phyloP scores from a whole-genome alignment of 2,329 filamentous ascomycete species.

The Colletotrichum endophyticum region DNA sequence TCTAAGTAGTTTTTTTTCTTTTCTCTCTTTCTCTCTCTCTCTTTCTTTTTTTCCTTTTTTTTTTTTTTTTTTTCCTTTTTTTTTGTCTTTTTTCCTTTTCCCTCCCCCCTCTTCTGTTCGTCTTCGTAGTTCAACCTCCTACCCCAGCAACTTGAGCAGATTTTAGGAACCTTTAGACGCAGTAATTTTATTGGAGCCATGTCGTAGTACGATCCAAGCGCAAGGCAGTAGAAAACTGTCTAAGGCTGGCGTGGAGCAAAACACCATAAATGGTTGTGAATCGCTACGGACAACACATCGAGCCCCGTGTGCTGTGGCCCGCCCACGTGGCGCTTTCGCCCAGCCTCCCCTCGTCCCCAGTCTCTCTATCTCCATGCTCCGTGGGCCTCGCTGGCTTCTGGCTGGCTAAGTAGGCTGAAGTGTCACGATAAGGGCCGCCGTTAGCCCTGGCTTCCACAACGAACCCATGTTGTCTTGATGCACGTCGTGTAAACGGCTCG shows the following conservation, averaged over 20 bases:
- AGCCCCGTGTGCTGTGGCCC: background rate
- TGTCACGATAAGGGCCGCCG: background rate
- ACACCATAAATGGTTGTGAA: background rate
- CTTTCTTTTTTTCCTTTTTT: too few relatives aligned
- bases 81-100: too few relatives aligned
- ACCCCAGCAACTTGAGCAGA: background rate
- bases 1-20: background rate
- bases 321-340: slow-evolving; percentile 10
- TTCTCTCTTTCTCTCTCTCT: too few relatives aligned
- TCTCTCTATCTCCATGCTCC: background rate
- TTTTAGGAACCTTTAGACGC: background rate
- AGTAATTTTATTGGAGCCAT: background rate
- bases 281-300: background rate
- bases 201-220: background rate
- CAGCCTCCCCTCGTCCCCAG: background rate
- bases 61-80: too few relatives aligned
- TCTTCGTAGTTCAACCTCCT: background rate
- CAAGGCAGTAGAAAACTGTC: background rate
- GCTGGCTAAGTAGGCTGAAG: background rate
- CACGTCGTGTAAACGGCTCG: background rate
- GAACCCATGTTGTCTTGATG: background rate
- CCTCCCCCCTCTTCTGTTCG: too few relatives aligned
- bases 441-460: background rate
- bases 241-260: background rate
- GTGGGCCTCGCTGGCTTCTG: background rate